Percentiles rank a stretch among this genome's conserved stretches.
phyloP scores from a whole-genome alignment of 1,284 basidiomycete species.

The Macrocystidia cucumis region DNA sequence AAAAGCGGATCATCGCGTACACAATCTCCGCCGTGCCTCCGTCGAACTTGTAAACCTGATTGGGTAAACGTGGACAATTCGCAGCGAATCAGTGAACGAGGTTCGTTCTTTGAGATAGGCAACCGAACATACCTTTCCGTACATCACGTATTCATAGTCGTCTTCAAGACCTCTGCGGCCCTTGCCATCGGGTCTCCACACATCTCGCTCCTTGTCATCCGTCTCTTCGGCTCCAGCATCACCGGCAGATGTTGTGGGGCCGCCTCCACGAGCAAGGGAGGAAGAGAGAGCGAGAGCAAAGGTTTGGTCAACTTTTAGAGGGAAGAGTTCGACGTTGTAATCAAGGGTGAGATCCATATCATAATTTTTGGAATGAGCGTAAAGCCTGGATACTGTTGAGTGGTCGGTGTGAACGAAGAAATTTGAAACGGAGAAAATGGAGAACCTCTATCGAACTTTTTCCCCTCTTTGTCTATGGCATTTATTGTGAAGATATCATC shows the following conservation, averaged over 20 bases:
- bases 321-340: slow-evolving; percentile 86
- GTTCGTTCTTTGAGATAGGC: not conserved
- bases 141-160: slow-evolving; percentile 99
- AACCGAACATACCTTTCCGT: slow-evolving; percentile 73
- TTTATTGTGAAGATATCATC: slow-evolving; percentile 86
- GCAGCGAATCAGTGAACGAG: slow-evolving; percentile 2
- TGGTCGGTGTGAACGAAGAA: slow-evolving; percentile 6
- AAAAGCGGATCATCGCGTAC: slow-evolving; percentile 33
- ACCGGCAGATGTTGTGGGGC: slow-evolving; percentile 31
- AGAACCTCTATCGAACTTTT: slow-evolving; percentile 94
- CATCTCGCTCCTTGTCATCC: slow-evolving; percentile 67
- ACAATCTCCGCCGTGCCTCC: slow-evolving; percentile 78
- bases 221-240: slow-evolving; percentile 37
- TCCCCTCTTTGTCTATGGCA: slow-evolving; percentile 87
- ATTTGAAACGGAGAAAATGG: slow-evolving; percentile 5
- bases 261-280: slow-evolving; percentile 63
- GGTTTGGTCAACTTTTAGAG: slow-evolving; percentile 60
- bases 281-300: slow-evolving; percentile 86
- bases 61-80: slow-evolving; percentile 7
- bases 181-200: slow-evolving; percentile 88
- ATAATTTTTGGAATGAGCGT: slow-evolving; percentile 80
- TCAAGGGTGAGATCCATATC: slow-evolving; percentile 88
- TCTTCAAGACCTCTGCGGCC: slow-evolving; percentile 85
- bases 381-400: slow-evolving; percentile 76
- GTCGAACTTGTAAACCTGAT: slow-evolving; percentile 95